Percentiles rank a stretch among this genome's conserved stretches.
Evolutionary conservation across 2,329 filamentous ascomycete genomes (phyloP).

Genomic region (Nigrospora oryzae): DNA sequence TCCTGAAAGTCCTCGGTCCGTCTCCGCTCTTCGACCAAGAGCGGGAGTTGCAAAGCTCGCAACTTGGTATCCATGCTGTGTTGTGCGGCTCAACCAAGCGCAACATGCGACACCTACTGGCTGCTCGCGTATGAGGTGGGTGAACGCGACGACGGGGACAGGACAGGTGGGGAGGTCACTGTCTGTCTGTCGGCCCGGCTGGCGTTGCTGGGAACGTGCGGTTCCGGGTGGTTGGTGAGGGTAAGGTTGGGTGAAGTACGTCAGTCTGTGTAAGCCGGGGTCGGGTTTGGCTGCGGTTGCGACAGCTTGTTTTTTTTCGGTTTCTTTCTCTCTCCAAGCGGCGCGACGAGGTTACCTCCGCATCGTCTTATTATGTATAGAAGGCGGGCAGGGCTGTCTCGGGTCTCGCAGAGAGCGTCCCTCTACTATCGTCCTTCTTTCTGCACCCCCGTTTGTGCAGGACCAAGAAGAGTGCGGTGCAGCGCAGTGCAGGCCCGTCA

Average conservation of each 20-base stretch:
- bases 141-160: background rate
- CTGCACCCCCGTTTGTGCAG: background rate
- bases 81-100: constrained; percentile 7
- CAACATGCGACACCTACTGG: background rate
- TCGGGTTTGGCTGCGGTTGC: background rate
- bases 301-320: background rate
- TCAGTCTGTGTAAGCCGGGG: background rate
- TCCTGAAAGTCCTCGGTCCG: constrained; percentile 18
- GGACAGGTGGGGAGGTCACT: background rate
- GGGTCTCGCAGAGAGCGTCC: background rate
- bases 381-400: background rate
- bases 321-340: constrained; percentile 1
- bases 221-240: background rate
- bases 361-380: constrained; percentile 4
- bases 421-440: background rate
- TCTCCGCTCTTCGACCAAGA: constrained; percentile 19
- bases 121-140: background rate
- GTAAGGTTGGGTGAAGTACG: constrained; percentile 1
- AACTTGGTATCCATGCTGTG: constrained; percentile 18
- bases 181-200: background rate
- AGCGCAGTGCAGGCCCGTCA: background rate
- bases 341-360: constrained; percentile 1
- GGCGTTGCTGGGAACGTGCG: background rate
- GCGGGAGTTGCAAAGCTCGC: constrained; percentile 21
- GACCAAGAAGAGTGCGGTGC: background rate